These are phyloP conservation scores for Agaricus blazei DNA, from an alignment of 768 basidiomycete genomes.

Conservation along the genomic window DNA sequence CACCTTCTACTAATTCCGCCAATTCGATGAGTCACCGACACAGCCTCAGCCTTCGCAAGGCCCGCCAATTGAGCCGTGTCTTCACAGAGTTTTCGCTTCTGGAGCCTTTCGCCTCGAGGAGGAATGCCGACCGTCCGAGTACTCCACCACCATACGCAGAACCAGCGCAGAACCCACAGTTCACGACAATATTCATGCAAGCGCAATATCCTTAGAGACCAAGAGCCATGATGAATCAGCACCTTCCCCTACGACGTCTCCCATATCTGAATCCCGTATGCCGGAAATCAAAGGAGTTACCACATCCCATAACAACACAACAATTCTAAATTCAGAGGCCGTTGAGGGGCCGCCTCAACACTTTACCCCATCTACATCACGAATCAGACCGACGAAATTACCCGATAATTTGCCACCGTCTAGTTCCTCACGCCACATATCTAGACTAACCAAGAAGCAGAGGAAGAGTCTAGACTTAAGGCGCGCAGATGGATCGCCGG, in stretches of 20 bases:
- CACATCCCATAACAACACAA: not conserved
- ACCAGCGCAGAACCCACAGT: not conserved
- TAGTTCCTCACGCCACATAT: not conserved
- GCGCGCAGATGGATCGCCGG: not conserved
- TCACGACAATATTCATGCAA: not conserved
- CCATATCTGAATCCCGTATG: not conserved
- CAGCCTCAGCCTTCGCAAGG: slow-evolving; percentile 15
- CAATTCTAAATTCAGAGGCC: not conserved
- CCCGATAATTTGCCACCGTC: slow-evolving; percentile 1
- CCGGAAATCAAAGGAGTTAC: not conserved
- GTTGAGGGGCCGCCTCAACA: not conserved
- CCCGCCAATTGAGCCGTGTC: slow-evolving; percentile 37
- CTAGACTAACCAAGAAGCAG: slow-evolving; percentile 4
- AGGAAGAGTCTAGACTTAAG: slow-evolving; percentile 13
- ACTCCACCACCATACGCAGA: not conserved
- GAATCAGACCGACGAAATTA: not conserved
- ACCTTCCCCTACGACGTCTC: not conserved
- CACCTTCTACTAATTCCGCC: too few species aligned
- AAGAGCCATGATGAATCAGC: not conserved
- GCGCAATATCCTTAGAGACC: not conserved
- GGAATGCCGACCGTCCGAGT: not conserved
- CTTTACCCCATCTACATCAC: not conserved
- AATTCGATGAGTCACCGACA: not conserved
- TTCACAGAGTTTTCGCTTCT: slow-evolving; percentile 30
- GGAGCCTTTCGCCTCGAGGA: slow-evolving; percentile 1